Conservation (phyloP, 768 basidiomycete genomes). For the Suillus fuscotomentosus region DNA sequence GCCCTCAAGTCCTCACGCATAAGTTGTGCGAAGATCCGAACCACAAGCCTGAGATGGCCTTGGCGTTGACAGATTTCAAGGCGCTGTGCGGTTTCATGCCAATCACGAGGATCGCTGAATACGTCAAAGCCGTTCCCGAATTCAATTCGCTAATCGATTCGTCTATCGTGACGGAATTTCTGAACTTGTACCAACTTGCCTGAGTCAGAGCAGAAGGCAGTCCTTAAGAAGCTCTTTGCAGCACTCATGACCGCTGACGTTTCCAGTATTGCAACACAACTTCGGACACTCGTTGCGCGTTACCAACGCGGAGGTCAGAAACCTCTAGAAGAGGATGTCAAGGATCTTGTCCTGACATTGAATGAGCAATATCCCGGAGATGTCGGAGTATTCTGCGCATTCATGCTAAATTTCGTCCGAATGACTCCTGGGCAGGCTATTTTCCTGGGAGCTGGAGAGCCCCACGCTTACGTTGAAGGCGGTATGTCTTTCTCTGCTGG, state of each 20-base stretch:
- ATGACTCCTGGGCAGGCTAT: slow-evolving; percentile 86
- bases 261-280: slow-evolving; percentile 47
- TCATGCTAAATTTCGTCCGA: slow-evolving; percentile 82
- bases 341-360: slow-evolving; percentile 61
- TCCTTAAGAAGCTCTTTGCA: slow-evolving; percentile 74
- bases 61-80: slow-evolving; percentile 87
- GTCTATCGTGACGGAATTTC: slow-evolving; percentile 51
- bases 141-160: slow-evolving; percentile 68
- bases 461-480: slow-evolving; percentile 94
- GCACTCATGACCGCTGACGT: slow-evolving; percentile 82
- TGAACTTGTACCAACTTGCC: slow-evolving; percentile 27
- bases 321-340: slow-evolving; percentile 44
- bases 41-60: slow-evolving; percentile 99
- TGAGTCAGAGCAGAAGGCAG: slow-evolving; percentile 51
- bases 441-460: slow-evolving; percentile 93
- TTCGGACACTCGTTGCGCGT: slow-evolving; percentile 57
- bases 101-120: slow-evolving; percentile 62
- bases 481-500: slow-evolving; percentile 46
- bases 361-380: slow-evolving; percentile 85
- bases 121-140: slow-evolving; percentile 73
- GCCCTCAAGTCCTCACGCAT: slow-evolving; percentile 3
- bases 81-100: slow-evolving; percentile 95
- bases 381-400: slow-evolving; percentile 90
- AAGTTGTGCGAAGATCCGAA: slow-evolving; percentile 68
- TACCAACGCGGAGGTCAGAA: slow-evolving; percentile 49